Base-by-base conservation (phyloP, 805 yeast species). In the Nakazawaea sp. region DNA sequence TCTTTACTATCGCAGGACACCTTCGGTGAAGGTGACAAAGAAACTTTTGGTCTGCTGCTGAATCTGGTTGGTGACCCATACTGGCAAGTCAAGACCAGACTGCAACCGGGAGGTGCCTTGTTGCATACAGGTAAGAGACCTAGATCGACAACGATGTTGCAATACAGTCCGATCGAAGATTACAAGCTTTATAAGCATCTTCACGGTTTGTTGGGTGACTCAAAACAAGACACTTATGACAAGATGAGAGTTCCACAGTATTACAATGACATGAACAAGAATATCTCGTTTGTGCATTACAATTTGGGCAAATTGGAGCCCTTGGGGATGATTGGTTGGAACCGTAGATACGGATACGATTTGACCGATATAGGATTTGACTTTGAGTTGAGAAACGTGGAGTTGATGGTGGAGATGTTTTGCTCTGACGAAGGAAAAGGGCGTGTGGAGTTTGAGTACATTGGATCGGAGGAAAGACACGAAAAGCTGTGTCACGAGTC, bases 11-110 rank as follows among this genome's bases (percentile, higher is more conserved):
- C 81, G 1, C 83, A 75, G 49, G 81, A 80, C 9, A 60, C 72
- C 5, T 72, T 81, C 6, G 84, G 84, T 23, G 80, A 77, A 59
- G 84, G 84, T 41, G 84, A 78, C 48, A 78, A 78, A 52, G 84
- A 78, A 49, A 77, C 84, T 0, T 77, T 75, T 44, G 64, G 73
- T 17, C 76, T 78, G 7, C 82, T 80, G 2, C 81, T 82, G 2
- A 62, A 60, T 35, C 70, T 59, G 1, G 48, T 72, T 48, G 47
- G 55, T 0, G 59, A 63, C 36, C 67, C 72, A 4, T 77, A 64
- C 51, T 73, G 40, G 40, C 40, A 36, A 27, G 40, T 36, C 2
- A 40, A 36, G 32, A 36, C 40, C 44, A 26, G 43, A 33, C 10
- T 72, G 67, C 47, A 52, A 56, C 13, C 79, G 77, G 11, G 72